phyloP scores from a whole-genome alignment of 2,329 filamentous ascomycete genomes.

The Hirsutella minnesotensis region DNA sequence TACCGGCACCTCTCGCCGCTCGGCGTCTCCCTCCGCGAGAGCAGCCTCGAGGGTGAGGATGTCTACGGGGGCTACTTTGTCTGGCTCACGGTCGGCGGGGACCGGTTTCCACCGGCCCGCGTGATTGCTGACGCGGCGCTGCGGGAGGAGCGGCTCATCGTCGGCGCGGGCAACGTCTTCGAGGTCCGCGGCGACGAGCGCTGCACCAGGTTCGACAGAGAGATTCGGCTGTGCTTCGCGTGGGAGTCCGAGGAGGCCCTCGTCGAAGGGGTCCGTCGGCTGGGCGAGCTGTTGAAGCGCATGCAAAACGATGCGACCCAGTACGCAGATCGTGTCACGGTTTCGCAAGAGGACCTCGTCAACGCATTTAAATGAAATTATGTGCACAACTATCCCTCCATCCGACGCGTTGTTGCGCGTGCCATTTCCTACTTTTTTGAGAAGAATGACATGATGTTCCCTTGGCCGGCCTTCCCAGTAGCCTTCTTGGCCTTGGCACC shows the following conservation, averaged over 20 bases:
- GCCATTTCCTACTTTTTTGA: constrained; percentile 51
- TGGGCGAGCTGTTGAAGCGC: constrained; percentile 35
- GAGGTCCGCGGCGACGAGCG: constrained; percentile 47
- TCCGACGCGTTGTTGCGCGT: background rate
- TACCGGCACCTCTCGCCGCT: constrained; percentile 47
- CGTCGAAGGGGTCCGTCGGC: constrained; percentile 53
- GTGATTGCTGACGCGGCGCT: constrained; percentile 45
- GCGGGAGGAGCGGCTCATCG: constrained; percentile 51
- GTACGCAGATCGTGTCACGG: constrained; percentile 10
- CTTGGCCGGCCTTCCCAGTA: constrained; percentile 49
- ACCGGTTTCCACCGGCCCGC: constrained; percentile 34
- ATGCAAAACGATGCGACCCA: constrained; percentile 17
- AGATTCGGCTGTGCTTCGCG: constrained; percentile 57
- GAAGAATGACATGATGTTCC: constrained; percentile 90
- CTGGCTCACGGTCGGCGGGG: constrained; percentile 56
- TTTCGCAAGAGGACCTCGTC: constrained; percentile 8
- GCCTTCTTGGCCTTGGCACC: constrained; percentile 42
- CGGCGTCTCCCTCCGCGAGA: constrained; percentile 36
- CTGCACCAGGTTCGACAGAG: constrained; percentile 41
- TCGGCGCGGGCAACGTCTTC: constrained; percentile 61
- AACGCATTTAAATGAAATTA: constrained; percentile 13
- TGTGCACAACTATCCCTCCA: background rate
- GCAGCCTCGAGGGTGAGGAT: constrained; percentile 25
- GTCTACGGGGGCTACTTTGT: constrained; percentile 76
- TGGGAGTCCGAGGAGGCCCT: constrained; percentile 59